Evolutionary conservation across 495 filamentous ascomycete species (phyloP).

Genomic region (Aspergillus taichungensis): DNA sequence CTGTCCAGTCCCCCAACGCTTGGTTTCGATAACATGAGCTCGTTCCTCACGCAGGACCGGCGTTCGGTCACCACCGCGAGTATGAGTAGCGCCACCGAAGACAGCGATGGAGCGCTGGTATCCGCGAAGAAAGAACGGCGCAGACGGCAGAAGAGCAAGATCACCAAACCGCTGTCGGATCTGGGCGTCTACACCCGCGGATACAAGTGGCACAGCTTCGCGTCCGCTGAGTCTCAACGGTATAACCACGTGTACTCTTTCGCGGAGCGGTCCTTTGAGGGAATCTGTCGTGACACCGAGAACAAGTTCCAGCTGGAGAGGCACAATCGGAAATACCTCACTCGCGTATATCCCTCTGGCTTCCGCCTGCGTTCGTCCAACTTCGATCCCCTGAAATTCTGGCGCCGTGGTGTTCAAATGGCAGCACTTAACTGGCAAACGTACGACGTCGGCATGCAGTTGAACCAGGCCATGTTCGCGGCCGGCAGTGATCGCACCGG

Average conservation of each 20-base stretch:
- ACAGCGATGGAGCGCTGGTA: slow-evolving; percentile 46
- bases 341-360: slow-evolving; percentile 83
- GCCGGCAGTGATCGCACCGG: slow-evolving; percentile 78
- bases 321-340: slow-evolving; percentile 87
- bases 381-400: slow-evolving; percentile 85
- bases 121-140: slow-evolving; percentile 39
- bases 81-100: slow-evolving; percentile 53
- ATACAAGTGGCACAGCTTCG: slow-evolving; percentile 73
- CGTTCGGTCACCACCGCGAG: slow-evolving; percentile 48
- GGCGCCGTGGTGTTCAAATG: slow-evolving; percentile 95
- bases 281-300: slow-evolving; percentile 60
- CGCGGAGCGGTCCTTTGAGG: slow-evolving; percentile 74
- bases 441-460: slow-evolving; percentile 85
- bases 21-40: slow-evolving; percentile 33
- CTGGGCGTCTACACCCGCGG: slow-evolving; percentile 85
- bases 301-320: slow-evolving; percentile 66
- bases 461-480: slow-evolving; percentile 98
- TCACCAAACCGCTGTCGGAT: slow-evolving; percentile 70
- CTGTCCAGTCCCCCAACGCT: slow-evolving; percentile 50
- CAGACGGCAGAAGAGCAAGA: slow-evolving; percentile 72
- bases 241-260: slow-evolving; percentile 94
- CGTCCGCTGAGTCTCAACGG: slow-evolving; percentile 63
- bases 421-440: slow-evolving; percentile 97
- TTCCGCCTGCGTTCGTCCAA: slow-evolving; percentile 78
- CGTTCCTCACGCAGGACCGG: slow-evolving; percentile 39